phyloP scores from a whole-genome alignment of 768 basidiomycete species.

The Tulasnella sp. region DNA sequence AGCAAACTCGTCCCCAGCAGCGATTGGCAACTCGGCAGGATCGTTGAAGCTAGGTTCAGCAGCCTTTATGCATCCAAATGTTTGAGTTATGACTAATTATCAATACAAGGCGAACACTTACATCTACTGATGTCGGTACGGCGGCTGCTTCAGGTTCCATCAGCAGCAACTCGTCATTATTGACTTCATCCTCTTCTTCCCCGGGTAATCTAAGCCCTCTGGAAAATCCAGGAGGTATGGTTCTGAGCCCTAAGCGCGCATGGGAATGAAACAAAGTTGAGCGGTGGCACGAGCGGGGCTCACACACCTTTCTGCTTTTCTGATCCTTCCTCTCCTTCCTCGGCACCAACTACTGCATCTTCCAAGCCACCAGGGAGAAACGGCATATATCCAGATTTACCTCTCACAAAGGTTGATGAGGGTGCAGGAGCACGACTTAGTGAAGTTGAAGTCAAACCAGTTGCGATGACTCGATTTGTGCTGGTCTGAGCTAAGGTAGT shows the following conservation, averaged over 20 bases:
- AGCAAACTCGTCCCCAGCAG: slow-evolving; percentile 46
- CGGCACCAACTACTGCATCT: slow-evolving; percentile 51
- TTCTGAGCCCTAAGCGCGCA: slow-evolving; percentile 22
- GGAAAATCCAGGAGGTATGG: slow-evolving; percentile 36
- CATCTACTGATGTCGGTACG: background rate
- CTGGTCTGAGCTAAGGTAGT: slow-evolving; percentile 51
- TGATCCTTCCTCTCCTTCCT: background rate
- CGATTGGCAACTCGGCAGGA: slow-evolving; percentile 29
- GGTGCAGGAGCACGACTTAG: slow-evolving; percentile 82
- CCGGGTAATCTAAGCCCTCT: slow-evolving; percentile 33
- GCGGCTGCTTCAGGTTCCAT: background rate
- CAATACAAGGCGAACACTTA: background rate
- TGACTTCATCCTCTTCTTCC: slow-evolving; percentile 38
- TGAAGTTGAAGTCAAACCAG: slow-evolving; percentile 83
- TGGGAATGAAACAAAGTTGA: background rate
- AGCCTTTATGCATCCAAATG: slow-evolving; percentile 39
- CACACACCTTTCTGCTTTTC: background rate
- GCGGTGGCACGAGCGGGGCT: background rate
- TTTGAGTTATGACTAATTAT: slow-evolving; percentile 41
- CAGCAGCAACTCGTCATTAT: slow-evolving; percentile 35
- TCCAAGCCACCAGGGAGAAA: slow-evolving; percentile 95
- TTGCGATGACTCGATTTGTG: slow-evolving; percentile 56
- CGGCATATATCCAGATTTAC: slow-evolving; percentile 90
- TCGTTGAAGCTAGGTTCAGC: slow-evolving; percentile 39
- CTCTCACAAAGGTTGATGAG: slow-evolving; percentile 81